Base-by-base conservation (phyloP, 805 yeast species). In the Candida vartiovaarae region DNA sequence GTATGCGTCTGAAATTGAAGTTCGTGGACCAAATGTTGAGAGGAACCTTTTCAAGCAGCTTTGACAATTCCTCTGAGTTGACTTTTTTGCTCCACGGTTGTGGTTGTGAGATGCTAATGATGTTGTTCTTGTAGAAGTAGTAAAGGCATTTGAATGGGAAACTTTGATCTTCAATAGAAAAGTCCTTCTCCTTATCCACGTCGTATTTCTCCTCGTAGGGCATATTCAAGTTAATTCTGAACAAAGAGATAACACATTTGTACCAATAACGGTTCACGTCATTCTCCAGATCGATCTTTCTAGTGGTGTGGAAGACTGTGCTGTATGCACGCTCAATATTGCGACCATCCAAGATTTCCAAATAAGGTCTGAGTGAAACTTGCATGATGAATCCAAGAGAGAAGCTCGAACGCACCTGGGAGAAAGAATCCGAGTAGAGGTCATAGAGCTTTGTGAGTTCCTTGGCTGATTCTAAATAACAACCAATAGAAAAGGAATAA, bases 401-500 rank as follows among this genome's bases (percentile, higher is more conserved):
- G 36, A 39, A 35, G 11, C 43, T 36, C 3, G 53, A 45, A 2
- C 36, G 27, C 29, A 48, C 35, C 10, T 45, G 52, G 4, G 55
- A 56, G 41, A 52, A 55, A 24, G 39, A 48, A 44, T 46, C 46
- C 36, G 52, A 50, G 35, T 53, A 55, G 49, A 53, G 44, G 26
- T 59, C 47, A 30, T 53, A 52, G 40, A 49, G 49, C 56, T 62
- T 64, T 36, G 68, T 42, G 1, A 72, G 51, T 25, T 61, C 66
- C 5, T 55, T 46, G 25, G 64, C 34, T 1, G 78, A 72, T 39
- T 72, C 75, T 23, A 67, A 53, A 41, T 63, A 66, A 4, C 62
- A 54, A 3, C 75, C 80, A 47, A 74, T 46, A 4, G 70, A 60
- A 24, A 62, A 51, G 31, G 69, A 61, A 47, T 74, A 75, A 28